phyloP scores from a whole-genome alignment of 768 basidiomycete genomes.

The Pluteus cervinus region DNA sequence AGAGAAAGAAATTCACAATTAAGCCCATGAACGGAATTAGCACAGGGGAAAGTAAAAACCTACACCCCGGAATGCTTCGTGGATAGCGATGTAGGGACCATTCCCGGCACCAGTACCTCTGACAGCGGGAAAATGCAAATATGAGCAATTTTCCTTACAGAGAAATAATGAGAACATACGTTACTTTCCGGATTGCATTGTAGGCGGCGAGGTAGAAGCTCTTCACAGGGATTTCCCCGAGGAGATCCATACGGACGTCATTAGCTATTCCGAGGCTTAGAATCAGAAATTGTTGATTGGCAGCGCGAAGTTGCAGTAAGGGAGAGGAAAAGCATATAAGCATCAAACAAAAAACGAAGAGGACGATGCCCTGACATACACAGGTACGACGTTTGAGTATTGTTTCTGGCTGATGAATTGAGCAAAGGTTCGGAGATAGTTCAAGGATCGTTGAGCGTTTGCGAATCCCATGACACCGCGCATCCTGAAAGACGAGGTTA shows the following conservation, averaged over 20 bases:
- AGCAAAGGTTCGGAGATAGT: constrained; percentile 72
- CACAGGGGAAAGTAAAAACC: too few relatives aligned
- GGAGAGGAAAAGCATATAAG: constrained; percentile 41
- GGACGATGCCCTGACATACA: constrained; percentile 64
- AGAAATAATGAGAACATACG: constrained; percentile 38
- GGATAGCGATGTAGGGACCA: constrained; percentile 47
- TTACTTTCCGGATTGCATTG: too few relatives aligned
- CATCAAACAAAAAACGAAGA: constrained; percentile 46
- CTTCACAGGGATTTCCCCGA: too few relatives aligned
- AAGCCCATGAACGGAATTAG: too few relatives aligned
- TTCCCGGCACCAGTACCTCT: constrained; percentile 70
- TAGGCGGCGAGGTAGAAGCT: too few relatives aligned
- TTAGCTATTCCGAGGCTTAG: too few relatives aligned
- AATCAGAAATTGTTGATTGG: too few relatives aligned
- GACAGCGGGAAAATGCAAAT: constrained; percentile 45
- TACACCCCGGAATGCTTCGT: constrained; percentile 42
- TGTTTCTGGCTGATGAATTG: constrained; percentile 83
- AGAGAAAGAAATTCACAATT: too few relatives aligned
- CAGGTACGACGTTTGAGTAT: constrained; percentile 57
- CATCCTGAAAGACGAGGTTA: too few relatives aligned
- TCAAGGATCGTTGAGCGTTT: constrained; percentile 75
- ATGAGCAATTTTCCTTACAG: constrained; percentile 54
- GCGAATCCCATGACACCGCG: constrained; percentile 80
- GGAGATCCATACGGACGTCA: too few relatives aligned
- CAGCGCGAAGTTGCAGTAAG: neutral